These are phyloP conservation scores for Melastoma malabathricum DNA, from an alignment of 345 rosid genomes.

Conservation along the genomic window DNA sequence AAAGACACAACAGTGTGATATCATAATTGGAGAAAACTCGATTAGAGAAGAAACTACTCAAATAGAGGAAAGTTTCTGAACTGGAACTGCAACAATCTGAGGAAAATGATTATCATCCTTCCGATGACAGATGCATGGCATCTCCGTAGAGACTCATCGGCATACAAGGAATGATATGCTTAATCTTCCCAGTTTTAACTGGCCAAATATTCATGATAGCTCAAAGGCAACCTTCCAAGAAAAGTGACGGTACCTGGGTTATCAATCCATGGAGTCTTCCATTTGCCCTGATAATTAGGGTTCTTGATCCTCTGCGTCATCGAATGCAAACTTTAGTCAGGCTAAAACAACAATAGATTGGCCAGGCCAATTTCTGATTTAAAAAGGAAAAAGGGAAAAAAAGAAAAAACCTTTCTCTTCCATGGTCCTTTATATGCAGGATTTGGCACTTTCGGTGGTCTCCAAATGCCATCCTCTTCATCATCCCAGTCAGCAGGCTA, in stretches of 20 bases:
- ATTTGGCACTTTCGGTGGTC: slow-evolving; percentile 51
- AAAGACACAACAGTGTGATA: background rate
- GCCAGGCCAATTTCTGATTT: background rate
- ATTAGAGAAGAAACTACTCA: too few relatives aligned
- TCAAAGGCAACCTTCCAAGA: background rate
- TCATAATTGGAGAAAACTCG: too few relatives aligned
- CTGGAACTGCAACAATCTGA: background rate
- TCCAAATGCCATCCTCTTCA: slow-evolving; percentile 66
- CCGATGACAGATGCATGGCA: background rate
- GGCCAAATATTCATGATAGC: too few relatives aligned
- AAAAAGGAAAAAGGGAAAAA: background rate
- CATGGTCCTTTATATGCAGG: slow-evolving; percentile 70
- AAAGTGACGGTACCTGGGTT: slow-evolving; percentile 53
- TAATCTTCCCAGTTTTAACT: too few relatives aligned
- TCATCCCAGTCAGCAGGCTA: slow-evolving; percentile 76
- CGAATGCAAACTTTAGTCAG: background rate
- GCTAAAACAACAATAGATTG: background rate
- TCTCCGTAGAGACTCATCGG: too few relatives aligned
- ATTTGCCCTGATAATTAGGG: slow-evolving; percentile 84
- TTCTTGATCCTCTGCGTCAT: slow-evolving; percentile 66
- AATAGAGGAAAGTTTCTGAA: too few relatives aligned
- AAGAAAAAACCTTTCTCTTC: slow-evolving; percentile 47
- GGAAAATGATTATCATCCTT: background rate
- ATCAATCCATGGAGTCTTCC: slow-evolving; percentile 86
- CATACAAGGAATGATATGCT: too few relatives aligned